Evolutionary conservation across 116 monocot species (phyloP).

Genomic region (Papilionanthe hybrid): DNA sequence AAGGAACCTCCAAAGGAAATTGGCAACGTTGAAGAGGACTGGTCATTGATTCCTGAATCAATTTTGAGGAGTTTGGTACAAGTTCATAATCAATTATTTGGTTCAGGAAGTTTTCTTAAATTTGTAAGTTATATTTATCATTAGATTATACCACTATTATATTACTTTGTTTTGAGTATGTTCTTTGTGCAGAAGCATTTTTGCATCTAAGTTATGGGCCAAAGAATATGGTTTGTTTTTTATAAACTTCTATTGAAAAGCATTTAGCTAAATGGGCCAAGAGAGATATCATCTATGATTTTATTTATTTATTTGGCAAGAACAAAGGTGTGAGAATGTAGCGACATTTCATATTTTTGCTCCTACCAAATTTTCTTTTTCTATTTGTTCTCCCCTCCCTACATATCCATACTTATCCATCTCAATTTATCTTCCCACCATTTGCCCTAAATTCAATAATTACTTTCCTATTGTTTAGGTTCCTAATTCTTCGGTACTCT

Average conservation of each 20-base stretch:
- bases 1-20: constrained; percentile 21
- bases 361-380: too few species aligned
- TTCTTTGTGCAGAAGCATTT: too few species aligned
- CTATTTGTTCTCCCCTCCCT: too few species aligned
- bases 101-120: constrained; percentile 40
- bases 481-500: not conserved
- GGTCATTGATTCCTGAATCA: constrained; percentile 56
- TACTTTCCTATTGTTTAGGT: not conserved
- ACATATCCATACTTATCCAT: not conserved
- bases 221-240: too few species aligned
- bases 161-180: not conserved
- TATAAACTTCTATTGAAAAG: too few species aligned
- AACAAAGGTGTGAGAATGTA: too few species aligned
- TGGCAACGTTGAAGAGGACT: constrained; percentile 46
- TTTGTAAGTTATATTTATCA: constrained; percentile 32
- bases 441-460: not conserved
- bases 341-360: too few species aligned
- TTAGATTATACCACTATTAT: not conserved
- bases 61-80: constrained; percentile 55
- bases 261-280: too few species aligned
- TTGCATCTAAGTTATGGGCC: too few species aligned
- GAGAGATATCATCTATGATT: too few species aligned
- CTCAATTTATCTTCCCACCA: not conserved
- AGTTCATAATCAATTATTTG: constrained; percentile 71
- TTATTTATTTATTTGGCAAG: too few species aligned